Conservation (phyloP, 2,329 filamentous ascomycete species). For the Fusarium globosum region DNA sequence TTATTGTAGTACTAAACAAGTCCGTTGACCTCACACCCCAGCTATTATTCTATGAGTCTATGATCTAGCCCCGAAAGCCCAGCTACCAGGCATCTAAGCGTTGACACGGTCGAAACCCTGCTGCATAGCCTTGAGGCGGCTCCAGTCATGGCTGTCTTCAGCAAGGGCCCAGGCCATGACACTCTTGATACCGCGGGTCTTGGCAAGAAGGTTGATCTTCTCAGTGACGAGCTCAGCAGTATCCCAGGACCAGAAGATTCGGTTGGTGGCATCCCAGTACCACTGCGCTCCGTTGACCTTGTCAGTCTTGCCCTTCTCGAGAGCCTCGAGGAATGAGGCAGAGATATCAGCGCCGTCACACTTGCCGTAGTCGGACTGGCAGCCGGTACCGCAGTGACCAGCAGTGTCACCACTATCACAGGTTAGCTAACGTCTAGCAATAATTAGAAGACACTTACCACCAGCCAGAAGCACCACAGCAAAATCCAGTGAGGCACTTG, state of each 20-base stretch:
- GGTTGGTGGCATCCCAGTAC: constrained; percentile 60
- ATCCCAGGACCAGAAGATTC: constrained; percentile 68
- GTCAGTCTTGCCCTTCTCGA: constrained; percentile 55
- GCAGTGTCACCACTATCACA: constrained; percentile 21
- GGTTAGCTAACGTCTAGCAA: too few relatives aligned
- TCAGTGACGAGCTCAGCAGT: constrained; percentile 58
- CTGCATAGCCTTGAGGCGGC: constrained; percentile 57
- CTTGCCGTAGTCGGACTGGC: constrained; percentile 32
- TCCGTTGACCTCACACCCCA: not conserved
- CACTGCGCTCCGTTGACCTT: constrained; percentile 64
- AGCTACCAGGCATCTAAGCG: not conserved
- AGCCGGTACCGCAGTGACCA: constrained; percentile 38
- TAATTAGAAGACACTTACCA: constrained; percentile 42
- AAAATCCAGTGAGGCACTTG: constrained; percentile 27
- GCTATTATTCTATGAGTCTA: not conserved
- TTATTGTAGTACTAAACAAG: not conserved
- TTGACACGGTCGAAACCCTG: constrained; percentile 18
- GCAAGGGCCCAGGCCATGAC: constrained; percentile 66
- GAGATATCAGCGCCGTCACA: constrained; percentile 38
- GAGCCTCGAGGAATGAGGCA: constrained; percentile 54
- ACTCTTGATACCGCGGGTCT: constrained; percentile 57
- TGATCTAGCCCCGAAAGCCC: not conserved
- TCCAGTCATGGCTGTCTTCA: constrained; percentile 59
- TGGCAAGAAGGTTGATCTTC: constrained; percentile 60
- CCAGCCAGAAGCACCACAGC: constrained; percentile 37